Conservation (phyloP, 306 rosid genomes). For the Corylus avellana region DNA sequence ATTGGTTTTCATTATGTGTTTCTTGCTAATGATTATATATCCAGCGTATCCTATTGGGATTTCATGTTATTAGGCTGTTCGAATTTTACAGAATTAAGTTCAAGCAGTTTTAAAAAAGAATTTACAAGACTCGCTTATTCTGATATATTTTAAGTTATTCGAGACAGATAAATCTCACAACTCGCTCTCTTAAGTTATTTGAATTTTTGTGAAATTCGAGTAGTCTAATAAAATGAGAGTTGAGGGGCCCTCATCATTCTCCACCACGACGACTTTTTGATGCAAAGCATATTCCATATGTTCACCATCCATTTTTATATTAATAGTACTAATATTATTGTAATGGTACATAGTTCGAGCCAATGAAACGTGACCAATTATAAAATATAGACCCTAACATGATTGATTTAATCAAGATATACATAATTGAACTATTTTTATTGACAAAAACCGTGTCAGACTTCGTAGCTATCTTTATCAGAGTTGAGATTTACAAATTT, state of each 20-base stretch:
- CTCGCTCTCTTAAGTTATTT: too few relatives aligned
- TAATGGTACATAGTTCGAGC: conserved; percentile 14
- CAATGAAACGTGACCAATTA: conserved; percentile 27
- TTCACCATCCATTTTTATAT: conserved; percentile 32
- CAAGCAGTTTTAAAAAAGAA: too few relatives aligned
- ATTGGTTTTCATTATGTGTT: conserved; percentile 6
- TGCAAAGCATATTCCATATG: conserved; percentile 5
- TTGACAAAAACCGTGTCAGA: neutral
- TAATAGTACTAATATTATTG: neutral
- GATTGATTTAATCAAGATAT: conserved; percentile 13
- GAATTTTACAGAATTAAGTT: too few relatives aligned
- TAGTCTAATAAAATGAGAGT: too few relatives aligned
- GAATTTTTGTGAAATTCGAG: too few relatives aligned
- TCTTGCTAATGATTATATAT: neutral
- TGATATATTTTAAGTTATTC: too few relatives aligned
- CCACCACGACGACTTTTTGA: neutral
- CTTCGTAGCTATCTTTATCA: neutral
- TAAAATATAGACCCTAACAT: conserved; percentile 8
- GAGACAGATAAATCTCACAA: too few relatives aligned
- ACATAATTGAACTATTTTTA: neutral
- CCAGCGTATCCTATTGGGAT: neutral
- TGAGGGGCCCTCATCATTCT: too few relatives aligned
- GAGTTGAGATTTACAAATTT: neutral
- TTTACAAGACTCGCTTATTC: too few relatives aligned
- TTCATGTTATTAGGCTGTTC: too few relatives aligned